Percentiles rank a stretch among this genome's conserved stretches.
Evolutionary conservation across 179 eudicot genomes (phyloP).

Genomic region (Carnegiea gigantea): DNA sequence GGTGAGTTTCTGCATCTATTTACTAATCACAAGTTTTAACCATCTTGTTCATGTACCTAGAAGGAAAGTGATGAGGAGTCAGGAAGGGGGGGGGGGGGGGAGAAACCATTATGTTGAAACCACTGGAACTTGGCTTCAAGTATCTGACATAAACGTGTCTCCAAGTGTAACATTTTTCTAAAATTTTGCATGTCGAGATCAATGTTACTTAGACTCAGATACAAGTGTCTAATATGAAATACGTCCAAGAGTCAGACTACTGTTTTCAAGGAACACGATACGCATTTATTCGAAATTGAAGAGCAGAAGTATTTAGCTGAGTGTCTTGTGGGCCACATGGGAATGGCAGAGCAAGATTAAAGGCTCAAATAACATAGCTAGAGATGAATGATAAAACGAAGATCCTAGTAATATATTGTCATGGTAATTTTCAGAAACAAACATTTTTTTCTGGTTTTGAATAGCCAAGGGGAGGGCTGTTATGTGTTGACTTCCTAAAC

Average conservation of each 20-base stretch:
- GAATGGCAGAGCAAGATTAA: background rate
- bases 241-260: background rate
- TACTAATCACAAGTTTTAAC: background rate
- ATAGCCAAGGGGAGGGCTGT: background rate
- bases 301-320: background rate
- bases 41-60: constrained; percentile 6
- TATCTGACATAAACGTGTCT: background rate
- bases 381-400: background rate
- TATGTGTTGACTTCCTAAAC: background rate
- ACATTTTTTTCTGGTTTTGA: background rate
- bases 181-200: background rate
- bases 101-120: background rate
- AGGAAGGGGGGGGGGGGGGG: background rate
- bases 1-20: constrained; percentile 34
- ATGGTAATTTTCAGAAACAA: background rate
- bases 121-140: background rate
- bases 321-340: background rate
- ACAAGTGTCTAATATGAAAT: background rate
- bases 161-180: background rate
- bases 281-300: background rate
- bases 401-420: background rate
- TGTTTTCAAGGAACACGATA: background rate
- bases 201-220: background rate
- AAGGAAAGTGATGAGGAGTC: background rate
- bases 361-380: background rate